phyloP scores from a whole-genome alignment of 2,329 filamentous ascomycete species.

The Coniochaeta hoffmannii region DNA sequence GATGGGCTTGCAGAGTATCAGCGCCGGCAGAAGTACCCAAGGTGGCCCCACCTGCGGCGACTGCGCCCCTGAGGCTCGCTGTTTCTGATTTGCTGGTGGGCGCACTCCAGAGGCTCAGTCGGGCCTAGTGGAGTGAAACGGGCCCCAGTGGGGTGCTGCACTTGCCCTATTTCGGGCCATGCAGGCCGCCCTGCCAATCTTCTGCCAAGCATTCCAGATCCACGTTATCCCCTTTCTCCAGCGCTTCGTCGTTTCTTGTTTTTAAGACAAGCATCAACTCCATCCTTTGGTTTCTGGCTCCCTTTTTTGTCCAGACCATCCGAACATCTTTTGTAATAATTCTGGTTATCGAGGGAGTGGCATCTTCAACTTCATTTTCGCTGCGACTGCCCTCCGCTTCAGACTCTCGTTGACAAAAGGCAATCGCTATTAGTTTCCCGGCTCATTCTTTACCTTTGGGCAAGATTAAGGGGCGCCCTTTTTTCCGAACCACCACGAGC shows the following conservation, averaged over 20 bases:
- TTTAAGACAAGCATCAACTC: not conserved
- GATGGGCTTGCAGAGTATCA: not conserved
- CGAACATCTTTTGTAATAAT: conserved; percentile 3
- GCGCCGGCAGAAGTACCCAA: not conserved
- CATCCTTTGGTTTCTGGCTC: not conserved
- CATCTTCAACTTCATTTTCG: not conserved
- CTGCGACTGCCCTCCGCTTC: conserved; percentile 2
- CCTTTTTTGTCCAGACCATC: conserved; percentile 2
- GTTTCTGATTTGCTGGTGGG: not conserved
- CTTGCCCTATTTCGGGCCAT: not conserved
- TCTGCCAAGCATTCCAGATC: not conserved
- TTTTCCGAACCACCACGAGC: not conserved
- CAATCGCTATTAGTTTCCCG: not conserved
- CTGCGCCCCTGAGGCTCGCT: not conserved
- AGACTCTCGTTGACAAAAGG: conserved; percentile 4
- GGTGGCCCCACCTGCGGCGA: not conserved
- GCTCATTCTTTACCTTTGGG: not conserved
- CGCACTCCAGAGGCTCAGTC: no score
- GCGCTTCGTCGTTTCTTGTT: not conserved
- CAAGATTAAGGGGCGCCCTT: not conserved
- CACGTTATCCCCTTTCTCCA: not conserved
- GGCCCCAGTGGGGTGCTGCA: not conserved
- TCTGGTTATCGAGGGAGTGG: conserved; percentile 1
- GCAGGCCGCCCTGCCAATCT: not conserved
- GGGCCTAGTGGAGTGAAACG: not conserved